A percentile compares a stretch with the other conserved stretches of the same genome.
Conservation (phyloP, 192 early-diverging fungal genomes). For the Coemansia sp. region DNA sequence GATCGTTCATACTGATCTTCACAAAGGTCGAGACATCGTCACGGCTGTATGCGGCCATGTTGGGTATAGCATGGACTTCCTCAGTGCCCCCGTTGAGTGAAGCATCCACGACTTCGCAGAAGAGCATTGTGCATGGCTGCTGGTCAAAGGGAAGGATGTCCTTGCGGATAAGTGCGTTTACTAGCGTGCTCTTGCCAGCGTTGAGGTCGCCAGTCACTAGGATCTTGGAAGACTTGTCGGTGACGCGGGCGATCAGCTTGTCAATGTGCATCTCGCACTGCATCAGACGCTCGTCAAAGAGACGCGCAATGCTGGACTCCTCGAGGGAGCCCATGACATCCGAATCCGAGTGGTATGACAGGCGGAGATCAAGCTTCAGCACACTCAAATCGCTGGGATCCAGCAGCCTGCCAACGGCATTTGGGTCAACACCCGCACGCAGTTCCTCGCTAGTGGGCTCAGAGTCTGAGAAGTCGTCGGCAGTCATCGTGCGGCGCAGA, state of each 20-base stretch:
- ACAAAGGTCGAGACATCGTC: conserved; percentile 71
- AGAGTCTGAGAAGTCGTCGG: conserved; percentile 21
- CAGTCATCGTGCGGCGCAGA: conserved; percentile 37
- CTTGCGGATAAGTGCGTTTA: conserved; percentile 90
- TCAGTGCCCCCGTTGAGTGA: conserved; percentile 87
- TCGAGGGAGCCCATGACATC: conserved; percentile 66
- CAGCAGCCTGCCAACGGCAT: conserved; percentile 10
- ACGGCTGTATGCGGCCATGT: conserved; percentile 69
- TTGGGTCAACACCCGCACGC: conserved; percentile 20
- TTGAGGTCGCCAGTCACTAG: conserved; percentile 98
- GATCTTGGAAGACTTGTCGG: conserved; percentile 90
- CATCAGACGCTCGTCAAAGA: conserved; percentile 68
- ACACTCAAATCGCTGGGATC: conserved; percentile 51
- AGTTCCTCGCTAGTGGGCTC: conserved; percentile 4
- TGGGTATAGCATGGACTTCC: conserved; percentile 88
- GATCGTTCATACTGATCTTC: conserved; percentile 66
- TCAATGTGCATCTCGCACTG: conserved; percentile 77
- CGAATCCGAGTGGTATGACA: conserved; percentile 63
- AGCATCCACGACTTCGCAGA: conserved; percentile 95
- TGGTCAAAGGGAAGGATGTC: conserved; percentile 94
- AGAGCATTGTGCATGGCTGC: conserved; percentile 95
- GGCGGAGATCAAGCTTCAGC: conserved; percentile 69
- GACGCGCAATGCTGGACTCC: conserved; percentile 67
- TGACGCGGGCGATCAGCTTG: conserved; percentile 80
- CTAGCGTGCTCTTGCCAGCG: conserved; percentile 96